These are phyloP conservation scores for Camellia granthamiana DNA, from an alignment of 148 eudicot species.

Conservation along the genomic window DNA sequence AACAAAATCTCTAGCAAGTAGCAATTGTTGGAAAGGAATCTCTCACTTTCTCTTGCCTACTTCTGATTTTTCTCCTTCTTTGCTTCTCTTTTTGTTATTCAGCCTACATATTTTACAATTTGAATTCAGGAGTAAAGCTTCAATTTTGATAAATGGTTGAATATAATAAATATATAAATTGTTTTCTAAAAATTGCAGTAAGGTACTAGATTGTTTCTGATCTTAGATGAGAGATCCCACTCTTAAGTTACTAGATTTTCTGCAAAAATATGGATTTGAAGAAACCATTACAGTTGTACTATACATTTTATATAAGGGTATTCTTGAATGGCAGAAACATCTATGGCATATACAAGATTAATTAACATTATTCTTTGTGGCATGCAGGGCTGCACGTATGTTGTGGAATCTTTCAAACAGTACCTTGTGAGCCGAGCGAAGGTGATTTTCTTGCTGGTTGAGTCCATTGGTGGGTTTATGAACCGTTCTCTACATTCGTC, in stretches of 20 bases:
- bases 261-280: background rate
- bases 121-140: conserved; percentile 1
- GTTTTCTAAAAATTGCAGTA: background rate
- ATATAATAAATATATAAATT: background rate
- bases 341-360: background rate
- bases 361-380: conserved; percentile 17
- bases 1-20: background rate
- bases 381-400: conserved; percentile 68
- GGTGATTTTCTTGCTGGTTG: conserved; percentile 54
- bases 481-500: background rate
- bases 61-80: background rate
- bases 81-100: background rate
- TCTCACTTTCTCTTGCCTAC: background rate
- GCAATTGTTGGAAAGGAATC: background rate
- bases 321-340: background rate
- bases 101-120: background rate
- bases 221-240: background rate
- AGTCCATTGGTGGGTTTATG: conserved; percentile 68
- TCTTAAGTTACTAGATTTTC: background rate
- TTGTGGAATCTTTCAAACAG: conserved; percentile 47
- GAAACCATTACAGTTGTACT: background rate
- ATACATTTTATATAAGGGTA: background rate
- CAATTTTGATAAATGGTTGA: background rate
- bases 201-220: background rate
- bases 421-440: conserved; percentile 49